Evolutionary conservation across 2,329 filamentous ascomycete genomes (phyloP).

Genomic region (Blastomyces percursus): DNA sequence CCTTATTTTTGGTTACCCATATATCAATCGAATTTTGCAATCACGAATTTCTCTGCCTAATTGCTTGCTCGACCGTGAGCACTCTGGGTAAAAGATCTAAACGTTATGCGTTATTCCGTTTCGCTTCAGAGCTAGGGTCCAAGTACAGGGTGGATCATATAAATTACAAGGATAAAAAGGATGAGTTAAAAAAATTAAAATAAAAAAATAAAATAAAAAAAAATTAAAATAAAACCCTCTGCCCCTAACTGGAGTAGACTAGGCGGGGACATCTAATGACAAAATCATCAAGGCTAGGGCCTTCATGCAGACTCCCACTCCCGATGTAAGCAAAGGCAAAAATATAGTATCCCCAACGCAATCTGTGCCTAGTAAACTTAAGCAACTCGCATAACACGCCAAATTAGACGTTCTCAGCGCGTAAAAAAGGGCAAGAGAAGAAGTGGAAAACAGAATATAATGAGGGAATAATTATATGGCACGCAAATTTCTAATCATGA

Average conservation of each 20-base stretch:
- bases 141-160: background rate
- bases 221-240: background rate
- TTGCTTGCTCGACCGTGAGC: background rate
- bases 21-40: background rate
- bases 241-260: background rate
- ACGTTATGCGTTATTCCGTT: background rate
- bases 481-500: conserved; percentile 5
- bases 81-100: background rate
- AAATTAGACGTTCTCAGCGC: background rate
- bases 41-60: background rate
- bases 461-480: background rate
- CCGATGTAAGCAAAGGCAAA: background rate
- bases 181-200: background rate
- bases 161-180: background rate
- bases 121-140: background rate
- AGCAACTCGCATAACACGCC: background rate
- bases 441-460: background rate
- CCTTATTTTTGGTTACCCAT: background rate
- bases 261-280: background rate
- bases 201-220: no score
- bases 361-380: background rate
- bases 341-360: background rate
- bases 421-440: background rate
- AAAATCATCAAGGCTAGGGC: background rate
- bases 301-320: background rate